Evolutionary conservation across 1,284 basidiomycete genomes (phyloP), one percentile per base, ranked within the genome.

Genomic region (Pseudozyma tsukubaensis): DNA sequence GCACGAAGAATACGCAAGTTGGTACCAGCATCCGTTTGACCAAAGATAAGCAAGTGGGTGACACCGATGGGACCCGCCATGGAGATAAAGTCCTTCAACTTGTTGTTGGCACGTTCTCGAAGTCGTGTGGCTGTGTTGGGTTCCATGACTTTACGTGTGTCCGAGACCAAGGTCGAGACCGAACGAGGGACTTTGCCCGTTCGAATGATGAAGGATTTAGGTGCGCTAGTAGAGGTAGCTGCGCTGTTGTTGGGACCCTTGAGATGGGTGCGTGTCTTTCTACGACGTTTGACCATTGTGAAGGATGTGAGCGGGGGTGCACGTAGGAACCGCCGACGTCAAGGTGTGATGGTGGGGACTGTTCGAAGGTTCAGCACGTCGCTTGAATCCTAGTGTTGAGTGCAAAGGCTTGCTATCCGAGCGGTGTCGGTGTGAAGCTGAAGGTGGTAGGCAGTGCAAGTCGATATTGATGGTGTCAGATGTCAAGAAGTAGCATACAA

Each of bases 141-240:
- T 85, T 99, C 97, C 93, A 99, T 94, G 69, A 97, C 91, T 85
- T 93, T 92, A 78, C 97, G 88, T 80, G 97, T 87, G 86, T 99
- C 97, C 55, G 92, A 89, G 14, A 97, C 94, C 35, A 99, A 90
- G 78, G 94, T 92, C 4, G 90, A 86, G 55, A 97, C 88, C n/a
- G 93, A 93, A 58, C 89, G 88, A 14, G 95, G 94, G 35, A 98
- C 94, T 64, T 91, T 90, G 45, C 96, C 96, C 85, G 95, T 92
- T 82, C 95, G 96, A 85, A 99, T 94, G 73, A 99, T 92, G 83
- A 89, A 89, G 24, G 88, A 88, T 81, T 88, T 89, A 18, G 88
- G 88, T 13, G 80, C 81, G 13, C 47, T 61, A 3, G 75, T 72
- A 1, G 78, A 76, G 11, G 71, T 59, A 19, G 64, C 53, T 0